These are phyloP conservation scores for Byssothecium circinans DNA, from an alignment of 2,329 filamentous ascomycete species.

Conservation along the genomic window DNA sequence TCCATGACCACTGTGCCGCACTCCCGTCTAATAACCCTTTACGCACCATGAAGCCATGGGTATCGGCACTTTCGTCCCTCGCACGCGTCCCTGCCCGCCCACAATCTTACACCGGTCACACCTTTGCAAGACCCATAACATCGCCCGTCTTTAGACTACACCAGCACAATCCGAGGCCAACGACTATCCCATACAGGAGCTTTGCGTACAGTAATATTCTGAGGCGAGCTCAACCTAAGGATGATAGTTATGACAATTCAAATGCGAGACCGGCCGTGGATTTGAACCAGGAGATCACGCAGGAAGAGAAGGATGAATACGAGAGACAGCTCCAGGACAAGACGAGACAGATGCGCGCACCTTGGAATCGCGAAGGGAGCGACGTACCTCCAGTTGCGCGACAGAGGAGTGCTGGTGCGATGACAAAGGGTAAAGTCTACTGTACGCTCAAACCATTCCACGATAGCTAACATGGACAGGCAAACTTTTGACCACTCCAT, in stretches of 20 bases:
- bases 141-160: conserved; percentile 2
- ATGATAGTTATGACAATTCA: conserved; percentile 31
- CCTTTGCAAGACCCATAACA: conserved; percentile 3
- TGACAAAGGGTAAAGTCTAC: conserved; percentile 62
- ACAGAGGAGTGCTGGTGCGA: conserved; percentile 56
- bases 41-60: conserved; percentile 34
- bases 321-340: conserved; percentile 50
- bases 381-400: conserved; percentile 59
- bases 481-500: conserved; percentile 79
- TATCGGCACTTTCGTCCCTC: conserved; percentile 26
- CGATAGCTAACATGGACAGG: conserved; percentile 49
- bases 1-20: background rate
- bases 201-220: conserved; percentile 17
- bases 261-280: conserved; percentile 43
- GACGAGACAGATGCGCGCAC: conserved; percentile 61
- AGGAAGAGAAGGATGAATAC: conserved; percentile 52
- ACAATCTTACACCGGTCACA: conserved; percentile 14
- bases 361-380: conserved; percentile 67
- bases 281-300: conserved; percentile 48
- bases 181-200: conserved; percentile 9
- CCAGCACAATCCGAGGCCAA: background rate
- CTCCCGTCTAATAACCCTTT: background rate
- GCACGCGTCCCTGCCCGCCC: conserved; percentile 17
- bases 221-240: conserved; percentile 15
- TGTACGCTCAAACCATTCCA: background rate